Conservation (phyloP, 2,329 filamentous ascomycete genomes). For the Ophiocordyceps australis region DNA sequence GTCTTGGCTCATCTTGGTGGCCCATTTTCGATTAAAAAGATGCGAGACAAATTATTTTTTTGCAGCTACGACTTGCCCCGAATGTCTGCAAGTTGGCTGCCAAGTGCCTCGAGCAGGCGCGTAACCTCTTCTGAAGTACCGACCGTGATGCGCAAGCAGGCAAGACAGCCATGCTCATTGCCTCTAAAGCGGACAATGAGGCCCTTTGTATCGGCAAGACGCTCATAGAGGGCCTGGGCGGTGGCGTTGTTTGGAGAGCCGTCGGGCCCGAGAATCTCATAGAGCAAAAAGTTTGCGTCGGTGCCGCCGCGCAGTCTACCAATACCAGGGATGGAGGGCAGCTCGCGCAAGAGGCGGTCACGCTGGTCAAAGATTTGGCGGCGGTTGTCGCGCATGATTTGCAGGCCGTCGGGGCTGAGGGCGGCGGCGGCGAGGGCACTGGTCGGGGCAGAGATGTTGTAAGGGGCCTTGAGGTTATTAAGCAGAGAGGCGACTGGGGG, state of each 20-base stretch:
- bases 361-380: conserved; percentile 59
- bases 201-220: conserved; percentile 65
- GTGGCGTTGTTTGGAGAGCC: conserved; percentile 63
- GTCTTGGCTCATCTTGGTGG: too few species aligned
- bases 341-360: conserved; percentile 52
- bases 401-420: conserved; percentile 46
- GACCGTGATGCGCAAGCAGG: conserved; percentile 80
- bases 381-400: conserved; percentile 53
- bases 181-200: conserved; percentile 90
- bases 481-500: conserved; percentile 59
- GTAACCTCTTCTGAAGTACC: conserved; percentile 79
- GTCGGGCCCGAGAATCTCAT: conserved; percentile 60
- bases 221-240: conserved; percentile 68
- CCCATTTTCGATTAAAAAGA: too few species aligned
- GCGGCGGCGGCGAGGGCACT: conserved; percentile 63
- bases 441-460: conserved; percentile 84
- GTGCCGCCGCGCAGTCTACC: conserved; percentile 66
- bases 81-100: conserved; percentile 26
- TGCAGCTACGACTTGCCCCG: too few species aligned
- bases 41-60: too few species aligned
- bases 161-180: conserved; percentile 76
- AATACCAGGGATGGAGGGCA: conserved; percentile 60
- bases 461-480: conserved; percentile 89
- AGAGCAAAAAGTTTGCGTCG: conserved; percentile 78
- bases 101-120: conserved; percentile 54